Base-by-base conservation (phyloP, 495 filamentous ascomycete genomes). In the Aspergillus homomorphus region DNA sequence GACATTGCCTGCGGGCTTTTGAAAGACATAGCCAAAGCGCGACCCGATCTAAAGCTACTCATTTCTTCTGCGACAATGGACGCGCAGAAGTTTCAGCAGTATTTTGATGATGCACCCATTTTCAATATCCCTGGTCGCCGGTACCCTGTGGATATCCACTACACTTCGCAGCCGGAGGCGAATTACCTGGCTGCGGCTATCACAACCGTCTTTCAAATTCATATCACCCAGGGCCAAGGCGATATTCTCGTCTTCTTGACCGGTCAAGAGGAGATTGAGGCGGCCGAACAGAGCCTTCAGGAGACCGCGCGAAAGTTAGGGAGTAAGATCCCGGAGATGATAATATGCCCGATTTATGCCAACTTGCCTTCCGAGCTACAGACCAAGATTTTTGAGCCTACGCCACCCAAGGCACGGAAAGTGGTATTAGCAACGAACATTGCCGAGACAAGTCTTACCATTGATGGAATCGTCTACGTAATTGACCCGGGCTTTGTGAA, bases 31-130 rank as follows among this genome's bases (percentile, higher is more conserved):
- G 88, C 90, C 14, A 82, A 91, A 57, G 88, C 88, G 48, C 78
- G 93, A 22, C 90, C 91, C 21, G 94, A 98, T 59, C 73, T 98
- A 49, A 96, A 95, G 72, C 74, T 98, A 5, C 79, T 98, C 21
- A 96, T 98, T 51, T 95, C 91, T 21, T 96, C 91, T 0, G 94
- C 95, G 0, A 98, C 94, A 0, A 90, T 98, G 80, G 91, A 98
- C 66, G 92, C 94, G 4, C 85, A 94, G 68, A 95, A 96, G 66
- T 97, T 98, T 65, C 85, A 89, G 16, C 79, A 86, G 43, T 98
- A 96, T 69, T 97, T 96, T 62, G 91, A 98, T 71, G 89, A 95
- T 68, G 89, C 89, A 3, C 93, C 95, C 10, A 97, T 98, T 58
- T 96, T 97, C 77, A 94, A 96, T 66, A 89, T 98, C 49, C 95